Evolutionary conservation across 2,329 filamentous ascomycete species (phyloP), one percentile per base, ranked within the genome.

Genomic region (Lasiodiplodia sp.): DNA sequence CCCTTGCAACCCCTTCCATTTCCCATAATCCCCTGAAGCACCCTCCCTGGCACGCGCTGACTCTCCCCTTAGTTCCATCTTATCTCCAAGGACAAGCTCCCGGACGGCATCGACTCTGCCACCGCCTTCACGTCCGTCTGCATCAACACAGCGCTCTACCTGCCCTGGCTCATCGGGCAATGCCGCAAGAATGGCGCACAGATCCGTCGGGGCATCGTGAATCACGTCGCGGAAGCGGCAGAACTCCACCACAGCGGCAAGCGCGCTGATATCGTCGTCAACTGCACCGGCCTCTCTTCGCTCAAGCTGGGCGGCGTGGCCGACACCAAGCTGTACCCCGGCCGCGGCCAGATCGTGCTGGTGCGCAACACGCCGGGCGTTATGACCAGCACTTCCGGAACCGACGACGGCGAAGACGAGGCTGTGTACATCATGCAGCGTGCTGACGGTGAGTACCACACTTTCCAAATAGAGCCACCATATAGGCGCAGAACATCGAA

Each of bases 61-160:
- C 31, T 52, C 10, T 14, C 28, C 25, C 60, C n/a, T 12, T 71
- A 87, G 85, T 95, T 90, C 79, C 87, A 87, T 70, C 82, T 88
- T 68, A 79, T 95, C 3, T 76, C 85, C 4, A 78, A 85, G 40
- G 79, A 82, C 11, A 85, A 75, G 72, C 82, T 97, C 1, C 87
- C 88, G 0, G 73, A 82, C 0, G 92, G 87, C 21, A 87, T 90
- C 66, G 90, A 93, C 70, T 91, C 90, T 12, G 94, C 89, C 28
- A 92, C 88, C 63, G 84, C 86, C 67, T 97, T 96, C 79, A 93
- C 88, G 8, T 95, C 92, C 0, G 90, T 97, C 51, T 97, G 94
- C 81, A 95, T 97, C 78, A 97, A 98, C 81, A 92, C 92, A 0
- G 88, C 92, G 52, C 81, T 97, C 69, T 98, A 97, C 80, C 88